These are phyloP conservation scores for Colletotrichum gigasporum DNA, from an alignment of 2,329 filamentous ascomycete species.

Conservation along the genomic window DNA sequence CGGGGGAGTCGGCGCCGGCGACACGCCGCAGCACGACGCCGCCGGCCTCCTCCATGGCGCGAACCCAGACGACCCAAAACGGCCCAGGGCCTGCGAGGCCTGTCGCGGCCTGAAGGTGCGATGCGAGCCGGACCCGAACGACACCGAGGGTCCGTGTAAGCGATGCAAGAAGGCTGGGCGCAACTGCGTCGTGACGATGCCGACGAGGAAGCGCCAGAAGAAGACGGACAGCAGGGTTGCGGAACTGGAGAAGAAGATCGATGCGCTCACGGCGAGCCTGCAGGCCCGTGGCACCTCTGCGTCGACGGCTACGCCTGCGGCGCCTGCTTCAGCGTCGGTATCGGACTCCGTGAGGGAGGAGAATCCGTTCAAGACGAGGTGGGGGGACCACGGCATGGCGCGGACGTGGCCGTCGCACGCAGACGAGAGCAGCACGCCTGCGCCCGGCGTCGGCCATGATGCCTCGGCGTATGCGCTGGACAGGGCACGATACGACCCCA, in stretches of 20 bases:
- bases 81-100: slow-evolving; percentile 77
- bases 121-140: slow-evolving; percentile 78
- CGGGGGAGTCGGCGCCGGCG: slow-evolving; percentile 4
- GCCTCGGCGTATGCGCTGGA: too few species aligned
- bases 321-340: not conserved
- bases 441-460: too few species aligned
- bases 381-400: slow-evolving; percentile 17
- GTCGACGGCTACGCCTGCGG: slow-evolving; percentile 36
- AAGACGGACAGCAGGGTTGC: slow-evolving; percentile 91
- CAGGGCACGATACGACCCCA: not conserved
- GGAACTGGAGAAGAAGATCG: slow-evolving; percentile 92
- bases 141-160: slow-evolving; percentile 72
- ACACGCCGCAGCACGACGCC: slow-evolving; percentile 20
- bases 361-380: slow-evolving; percentile 23
- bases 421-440: too few species aligned
- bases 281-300: slow-evolving; percentile 59
- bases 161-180: slow-evolving; percentile 85
- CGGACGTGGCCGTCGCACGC: slow-evolving; percentile 1
- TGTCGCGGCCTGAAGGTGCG: slow-evolving; percentile 83
- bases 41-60: slow-evolving; percentile 14
- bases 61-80: slow-evolving; percentile 63
- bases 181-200: slow-evolving; percentile 79
- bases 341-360: not conserved
- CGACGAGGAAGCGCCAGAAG: slow-evolving; percentile 82
- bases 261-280: slow-evolving; percentile 83